Percentiles rank a stretch among this genome's conserved stretches.
phyloP scores from a whole-genome alignment of 495 filamentous ascomycete species.

The Penicillium goetzii region DNA sequence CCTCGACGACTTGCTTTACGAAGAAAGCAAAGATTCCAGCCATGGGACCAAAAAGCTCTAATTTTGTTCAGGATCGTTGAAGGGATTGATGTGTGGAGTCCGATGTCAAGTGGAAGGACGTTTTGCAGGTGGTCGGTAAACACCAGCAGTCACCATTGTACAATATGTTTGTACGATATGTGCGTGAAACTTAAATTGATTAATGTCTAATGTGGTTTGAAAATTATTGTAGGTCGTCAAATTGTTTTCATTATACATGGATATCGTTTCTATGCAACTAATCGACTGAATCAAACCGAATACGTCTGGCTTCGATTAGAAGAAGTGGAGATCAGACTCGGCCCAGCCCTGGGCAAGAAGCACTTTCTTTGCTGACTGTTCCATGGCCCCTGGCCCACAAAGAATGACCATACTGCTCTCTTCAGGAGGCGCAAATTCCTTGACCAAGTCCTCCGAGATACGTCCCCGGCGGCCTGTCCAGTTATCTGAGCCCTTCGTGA shows the following conservation, averaged over 20 bases:
- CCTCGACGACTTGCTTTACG: no score
- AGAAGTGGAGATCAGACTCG: constrained; percentile 83
- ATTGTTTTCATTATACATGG: neutral
- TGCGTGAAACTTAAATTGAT: neutral
- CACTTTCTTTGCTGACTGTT: constrained; percentile 65
- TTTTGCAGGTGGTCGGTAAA: no score
- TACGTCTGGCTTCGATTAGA: constrained; percentile 49
- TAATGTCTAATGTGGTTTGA: neutral
- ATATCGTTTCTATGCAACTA: constrained; percentile 1
- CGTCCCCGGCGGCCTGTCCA: constrained; percentile 77
- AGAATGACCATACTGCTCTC: constrained; percentile 72
- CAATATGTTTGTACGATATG: neutral
- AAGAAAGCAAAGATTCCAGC: no score
- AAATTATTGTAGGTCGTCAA: neutral
- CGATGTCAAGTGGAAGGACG: no score
- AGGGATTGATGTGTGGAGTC: no score
- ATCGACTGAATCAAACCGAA: neutral
- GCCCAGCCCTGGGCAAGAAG: constrained; percentile 74
- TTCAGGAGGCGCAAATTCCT: constrained; percentile 57
- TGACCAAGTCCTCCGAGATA: constrained; percentile 64
- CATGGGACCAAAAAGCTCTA: no score
- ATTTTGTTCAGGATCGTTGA: no score
- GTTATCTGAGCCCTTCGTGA: constrained; percentile 61
- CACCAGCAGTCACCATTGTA: no score
- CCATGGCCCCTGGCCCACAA: constrained; percentile 81